Percentiles rank a stretch among this genome's conserved stretches.
Evolutionary conservation across 345 rosid genomes (phyloP).

Genomic region (Heritiera fomes): DNA sequence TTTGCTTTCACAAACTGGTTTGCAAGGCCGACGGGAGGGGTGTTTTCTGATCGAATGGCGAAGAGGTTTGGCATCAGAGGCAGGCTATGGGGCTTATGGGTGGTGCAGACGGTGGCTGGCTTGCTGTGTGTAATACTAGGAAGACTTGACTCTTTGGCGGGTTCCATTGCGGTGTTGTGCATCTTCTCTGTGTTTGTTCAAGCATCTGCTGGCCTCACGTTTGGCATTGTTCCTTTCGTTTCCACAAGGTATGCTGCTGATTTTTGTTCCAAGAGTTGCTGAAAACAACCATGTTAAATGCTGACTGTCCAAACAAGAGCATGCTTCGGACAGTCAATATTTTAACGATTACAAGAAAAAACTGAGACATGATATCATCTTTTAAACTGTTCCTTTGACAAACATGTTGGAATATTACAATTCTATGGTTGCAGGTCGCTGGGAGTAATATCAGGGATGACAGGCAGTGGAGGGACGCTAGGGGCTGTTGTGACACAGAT

Average conservation of each 20-base stretch:
- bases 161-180: slow-evolving; percentile 58
- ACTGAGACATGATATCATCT: too few species aligned
- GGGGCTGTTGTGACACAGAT: slow-evolving; percentile 76
- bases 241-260: slow-evolving; percentile 50
- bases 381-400: neutral
- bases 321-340: too few species aligned
- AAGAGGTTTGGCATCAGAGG: slow-evolving; percentile 71
- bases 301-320: neutral
- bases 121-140: slow-evolving; percentile 65
- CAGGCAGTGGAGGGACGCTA: slow-evolving; percentile 79
- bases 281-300: too few species aligned
- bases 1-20: slow-evolving; percentile 62
- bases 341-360: too few species aligned
- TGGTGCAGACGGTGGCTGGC: slow-evolving; percentile 66
- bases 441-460: slow-evolving; percentile 82
- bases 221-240: slow-evolving; percentile 86
- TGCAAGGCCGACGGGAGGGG: slow-evolving; percentile 76
- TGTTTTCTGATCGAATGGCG: slow-evolving; percentile 59
- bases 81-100: slow-evolving; percentile 82
- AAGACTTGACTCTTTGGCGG: slow-evolving; percentile 54
- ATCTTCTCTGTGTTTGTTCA: slow-evolving; percentile 69
- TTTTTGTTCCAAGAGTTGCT: neutral
- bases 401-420: neutral
- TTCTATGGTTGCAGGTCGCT: slow-evolving; percentile 52
- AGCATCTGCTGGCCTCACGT: slow-evolving; percentile 83